Base-by-base conservation (phyloP, 805 yeast species). In the Teunomyces stri region DNA sequence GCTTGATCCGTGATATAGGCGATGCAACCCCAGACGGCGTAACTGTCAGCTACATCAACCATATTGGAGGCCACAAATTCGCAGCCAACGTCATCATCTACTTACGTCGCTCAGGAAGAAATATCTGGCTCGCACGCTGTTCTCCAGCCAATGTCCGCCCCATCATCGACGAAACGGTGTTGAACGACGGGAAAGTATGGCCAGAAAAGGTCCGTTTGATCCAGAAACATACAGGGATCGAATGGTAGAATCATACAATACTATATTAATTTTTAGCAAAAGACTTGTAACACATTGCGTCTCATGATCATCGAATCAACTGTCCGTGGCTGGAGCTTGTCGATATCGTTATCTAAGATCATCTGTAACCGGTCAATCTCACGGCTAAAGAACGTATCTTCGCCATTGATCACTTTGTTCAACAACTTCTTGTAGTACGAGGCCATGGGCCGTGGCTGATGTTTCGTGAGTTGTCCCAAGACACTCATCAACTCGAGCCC, bases 61-160 rank as follows among this genome's bases (percentile, higher is more conserved):
- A 92, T 64, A 87, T 92, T 22, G 99, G 99, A 5, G 98, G 98
- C 4, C 99, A 92, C 68, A 94, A 94, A 65, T 94, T 74, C 66
- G 89, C 94, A 1, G 97, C 97, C 2, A 92, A 92, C 63, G 87
- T 89, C 3, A 75, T 89, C 44, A 79, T 92, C 12, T 90, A 89
- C 61, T 68, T 82, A 53, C 82, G 77, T 52, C 45, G 54, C 13
- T 69, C 79, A 9, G 95, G 94, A 5, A 87, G 87, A 54, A 82
- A 84, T 48, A 79, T 90, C 25, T 90, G 97, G 97, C 70, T 89
- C 60, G 99, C 96, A 0, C 76, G 92, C 51, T 85, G 95, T 46
- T 75, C 80, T 3, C 98, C 98, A 3, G 74, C 75, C 44, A 87
- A 89, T 57, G 87, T 85, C 20, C 75, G 77, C 47, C 84, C 87